Evolutionary conservation across 805 yeast species (phyloP).

Genomic region (Yarrowia keelungensis): DNA sequence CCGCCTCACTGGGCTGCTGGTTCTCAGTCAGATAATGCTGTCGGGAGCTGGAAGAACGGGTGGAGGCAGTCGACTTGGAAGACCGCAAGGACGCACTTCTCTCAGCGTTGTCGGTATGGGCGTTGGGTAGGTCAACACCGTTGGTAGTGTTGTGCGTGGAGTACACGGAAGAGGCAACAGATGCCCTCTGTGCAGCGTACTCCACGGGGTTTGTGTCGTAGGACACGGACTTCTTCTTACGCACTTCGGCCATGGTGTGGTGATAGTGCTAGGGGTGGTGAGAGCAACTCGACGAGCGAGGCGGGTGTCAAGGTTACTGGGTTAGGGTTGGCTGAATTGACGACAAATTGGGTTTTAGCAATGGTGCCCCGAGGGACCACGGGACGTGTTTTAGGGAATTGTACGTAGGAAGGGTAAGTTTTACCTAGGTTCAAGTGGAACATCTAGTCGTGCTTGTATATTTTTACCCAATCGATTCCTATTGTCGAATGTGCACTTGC

Average conservation of each 20-base stretch:
- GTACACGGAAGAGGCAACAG: conserved; percentile 32
- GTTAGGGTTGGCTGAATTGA: conserved; percentile 20
- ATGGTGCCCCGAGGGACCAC: conserved; percentile 32
- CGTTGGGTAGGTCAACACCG: conserved; percentile 37
- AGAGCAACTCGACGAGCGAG: conserved; percentile 37
- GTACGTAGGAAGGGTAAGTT: not conserved
- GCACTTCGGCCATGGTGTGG: conserved; percentile 39
- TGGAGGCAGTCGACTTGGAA: conserved; percentile 34
- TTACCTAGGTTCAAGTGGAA: conserved; percentile 7
- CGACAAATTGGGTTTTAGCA: conserved; percentile 21
- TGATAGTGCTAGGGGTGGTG: conserved; percentile 34
- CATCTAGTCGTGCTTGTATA: not conserved
- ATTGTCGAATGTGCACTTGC: not conserved
- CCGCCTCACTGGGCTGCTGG: conserved; percentile 38
- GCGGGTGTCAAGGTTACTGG: conserved; percentile 38
- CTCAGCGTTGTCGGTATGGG: conserved; percentile 31
- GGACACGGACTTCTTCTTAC: conserved; percentile 38
- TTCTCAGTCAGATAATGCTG: conserved; percentile 29
- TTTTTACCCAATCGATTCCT: not conserved
- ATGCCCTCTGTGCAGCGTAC: conserved; percentile 37
- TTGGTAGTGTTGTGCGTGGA: conserved; percentile 39
- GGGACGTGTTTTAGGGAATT: conserved; percentile 35
- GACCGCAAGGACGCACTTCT: conserved; percentile 34
- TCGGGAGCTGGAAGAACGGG: conserved; percentile 36
- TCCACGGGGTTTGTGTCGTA: conserved; percentile 36